Evolutionary conservation across 1,284 basidiomycete genomes (phyloP).

Genomic region (Hortiboletus rubellus): DNA sequence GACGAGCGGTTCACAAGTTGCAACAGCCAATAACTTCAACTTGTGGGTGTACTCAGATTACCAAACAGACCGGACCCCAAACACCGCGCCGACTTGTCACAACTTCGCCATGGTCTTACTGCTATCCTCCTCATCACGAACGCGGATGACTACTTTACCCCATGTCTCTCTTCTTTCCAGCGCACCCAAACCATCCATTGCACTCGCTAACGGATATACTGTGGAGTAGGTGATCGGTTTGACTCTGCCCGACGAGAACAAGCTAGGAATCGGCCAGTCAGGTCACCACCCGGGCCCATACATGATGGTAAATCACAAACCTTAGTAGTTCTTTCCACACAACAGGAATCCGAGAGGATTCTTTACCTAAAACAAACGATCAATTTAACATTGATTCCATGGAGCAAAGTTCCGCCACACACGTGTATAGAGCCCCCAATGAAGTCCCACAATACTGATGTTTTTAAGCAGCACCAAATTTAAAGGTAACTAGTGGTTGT

Average conservation of each 20-base stretch:
- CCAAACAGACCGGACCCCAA: constrained; percentile 23
- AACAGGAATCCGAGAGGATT: constrained; percentile 60
- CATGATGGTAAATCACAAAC: constrained; percentile 39
- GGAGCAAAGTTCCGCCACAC: constrained; percentile 29
- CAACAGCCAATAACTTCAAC: background rate
- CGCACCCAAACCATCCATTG: constrained; percentile 67
- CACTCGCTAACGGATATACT: constrained; percentile 60
- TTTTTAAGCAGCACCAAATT: constrained; percentile 91
- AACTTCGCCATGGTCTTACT: constrained; percentile 32
- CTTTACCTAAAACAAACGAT: constrained; percentile 51
- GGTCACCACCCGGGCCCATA: background rate
- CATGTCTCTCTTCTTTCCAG: constrained; percentile 86
- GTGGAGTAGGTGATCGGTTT: constrained; percentile 76
- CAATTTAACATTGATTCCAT: background rate
- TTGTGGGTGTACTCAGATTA: background rate
- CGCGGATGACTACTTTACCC: constrained; percentile 83
- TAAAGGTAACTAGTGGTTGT: constrained; percentile 63
- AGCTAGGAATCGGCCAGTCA: constrained; percentile 38
- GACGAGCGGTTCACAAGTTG: background rate
- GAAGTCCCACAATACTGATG: constrained; percentile 76
- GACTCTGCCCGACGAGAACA: constrained; percentile 67
- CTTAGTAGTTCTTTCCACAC: constrained; percentile 79
- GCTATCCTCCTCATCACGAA: constrained; percentile 49
- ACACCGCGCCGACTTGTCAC: constrained; percentile 25
- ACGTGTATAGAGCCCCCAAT: constrained; percentile 84